These are phyloP conservation scores for Colletotrichum karsti DNA, from an alignment of 2,329 filamentous ascomycete genomes.

Conservation along the genomic window DNA sequence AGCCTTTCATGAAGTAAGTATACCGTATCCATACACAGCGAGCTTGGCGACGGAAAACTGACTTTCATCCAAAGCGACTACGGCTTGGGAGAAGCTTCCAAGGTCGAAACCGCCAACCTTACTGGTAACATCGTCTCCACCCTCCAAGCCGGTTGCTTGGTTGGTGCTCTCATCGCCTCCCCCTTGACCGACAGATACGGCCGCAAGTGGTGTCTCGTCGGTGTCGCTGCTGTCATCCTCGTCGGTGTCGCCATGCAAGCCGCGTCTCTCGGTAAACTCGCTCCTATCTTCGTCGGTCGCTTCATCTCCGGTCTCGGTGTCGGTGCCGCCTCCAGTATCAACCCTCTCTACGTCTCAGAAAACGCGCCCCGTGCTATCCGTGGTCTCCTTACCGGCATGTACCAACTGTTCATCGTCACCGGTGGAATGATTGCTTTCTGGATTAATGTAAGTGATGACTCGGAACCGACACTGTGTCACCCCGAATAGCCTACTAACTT, in stretches of 20 bases:
- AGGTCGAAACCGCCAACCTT: constrained; percentile 30
- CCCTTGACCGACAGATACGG: constrained; percentile 50
- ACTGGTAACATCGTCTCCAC: constrained; percentile 35
- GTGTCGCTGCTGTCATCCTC: constrained; percentile 62
- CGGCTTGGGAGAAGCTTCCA: constrained; percentile 21
- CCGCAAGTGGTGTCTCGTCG: constrained; percentile 57
- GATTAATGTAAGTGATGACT: constrained; percentile 48
- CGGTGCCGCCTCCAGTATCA: constrained; percentile 50
- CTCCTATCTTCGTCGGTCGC: constrained; percentile 69
- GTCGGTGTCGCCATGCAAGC: constrained; percentile 70
- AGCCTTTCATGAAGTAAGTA: constrained; percentile 60
- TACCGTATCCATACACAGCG: too few relatives aligned
- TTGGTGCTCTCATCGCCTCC: constrained; percentile 39
- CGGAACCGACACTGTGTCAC: background rate
- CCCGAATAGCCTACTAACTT: background rate
- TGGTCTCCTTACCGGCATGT: constrained; percentile 52
- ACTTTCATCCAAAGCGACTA: constrained; percentile 55
- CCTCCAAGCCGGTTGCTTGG: constrained; percentile 39
- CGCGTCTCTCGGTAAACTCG: constrained; percentile 63
- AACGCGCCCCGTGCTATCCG: constrained; percentile 54
- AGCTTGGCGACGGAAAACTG: constrained; percentile 35
- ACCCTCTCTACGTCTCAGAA: constrained; percentile 54
- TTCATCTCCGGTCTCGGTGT: constrained; percentile 58
- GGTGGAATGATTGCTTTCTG: constrained; percentile 53
- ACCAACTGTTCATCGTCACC: constrained; percentile 55